Evolutionary conservation across 306 rosid species (phyloP), one percentile per base, ranked within the genome.

Genomic region (Medicago lupulina): DNA sequence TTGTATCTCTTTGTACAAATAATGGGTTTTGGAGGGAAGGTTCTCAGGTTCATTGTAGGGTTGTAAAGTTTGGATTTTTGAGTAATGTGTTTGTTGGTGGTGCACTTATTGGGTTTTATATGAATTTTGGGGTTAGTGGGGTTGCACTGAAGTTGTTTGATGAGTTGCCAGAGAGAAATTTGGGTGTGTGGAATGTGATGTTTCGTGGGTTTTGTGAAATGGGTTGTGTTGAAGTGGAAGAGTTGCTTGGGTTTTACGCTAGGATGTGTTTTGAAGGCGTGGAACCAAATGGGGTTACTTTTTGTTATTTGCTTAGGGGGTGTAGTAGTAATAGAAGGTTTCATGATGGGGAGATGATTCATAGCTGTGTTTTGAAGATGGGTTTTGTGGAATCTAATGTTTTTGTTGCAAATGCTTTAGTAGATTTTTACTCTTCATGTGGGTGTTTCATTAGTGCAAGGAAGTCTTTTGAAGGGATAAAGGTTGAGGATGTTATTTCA

Each of bases 341-440:
- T 38, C 78, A 71, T 40, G 89, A 79, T 80, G 97, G 97, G 76
- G 70, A 63, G 89, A 88, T 75, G 89, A 64, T 95, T 51, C 97
- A 92, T 21, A 58, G 91, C 51, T 71, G 67, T 5, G 76, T 84
- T 79, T 58, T 90, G 66, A 89, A 89, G 93, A 76, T 76, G 25
- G 91, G 97, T 55, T 83, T 84, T 76, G 81, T 55, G 28, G 89
- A 79, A 71, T 80, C 77, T 9, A 86, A 88, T 62, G 78, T 92
- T 60, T 92, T 89, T 71, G 90, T 92, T 70, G 82, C 88, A 16
- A 95, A 95, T 83, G 89, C 84, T 77, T 76, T 95, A 89, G 97
- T 92, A 73, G 97, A 95, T 83, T 89, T 95, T 67, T 92, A 95
- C 83, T 89, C 97, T 79, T 85, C 86, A 8, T 90, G 92, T 67